Percentiles rank a stretch among this genome's conserved stretches.
Evolutionary conservation across 805 yeast species (phyloP).

Genomic region (Candida schatavii): DNA sequence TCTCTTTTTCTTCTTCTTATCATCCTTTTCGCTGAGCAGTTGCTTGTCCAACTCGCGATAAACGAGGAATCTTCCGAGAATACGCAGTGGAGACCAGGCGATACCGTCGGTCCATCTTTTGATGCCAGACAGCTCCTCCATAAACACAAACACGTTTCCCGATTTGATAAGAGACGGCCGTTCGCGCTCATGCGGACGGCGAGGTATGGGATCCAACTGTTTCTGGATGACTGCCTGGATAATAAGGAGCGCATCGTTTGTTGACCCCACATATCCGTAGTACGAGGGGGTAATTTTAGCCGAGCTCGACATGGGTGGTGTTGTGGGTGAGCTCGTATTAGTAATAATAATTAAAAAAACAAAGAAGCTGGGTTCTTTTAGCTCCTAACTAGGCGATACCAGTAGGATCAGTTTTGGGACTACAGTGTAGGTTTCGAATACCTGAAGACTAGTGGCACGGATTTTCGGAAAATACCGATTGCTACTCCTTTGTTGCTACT

Average conservation of each 20-base stretch:
- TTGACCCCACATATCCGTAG: conserved; percentile 73
- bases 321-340: too few species aligned
- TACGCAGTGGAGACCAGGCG: conserved; percentile 89
- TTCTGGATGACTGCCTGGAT: conserved; percentile 76
- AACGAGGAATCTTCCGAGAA: conserved; percentile 78
- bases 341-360: too few species aligned
- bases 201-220: conserved; percentile 56
- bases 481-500: too few species aligned
- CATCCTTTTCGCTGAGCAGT: conserved; percentile 42
- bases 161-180: conserved; percentile 61
- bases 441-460: too few species aligned
- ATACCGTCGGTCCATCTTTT: conserved; percentile 97
- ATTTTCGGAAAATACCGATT: too few species aligned
- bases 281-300: conserved; percentile 51
- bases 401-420: too few species aligned
- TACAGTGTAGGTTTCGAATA: too few species aligned
- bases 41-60: conserved; percentile 61
- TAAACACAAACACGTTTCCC: conserved; percentile 81
- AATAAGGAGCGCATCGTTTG: conserved; percentile 77
- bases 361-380: too few species aligned
- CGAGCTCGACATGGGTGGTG: conserved; percentile 1
- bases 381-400: too few species aligned
- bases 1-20: conserved; percentile 37
- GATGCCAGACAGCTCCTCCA: conserved; percentile 78
- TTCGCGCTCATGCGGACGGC: conserved; percentile 84